Conservation (phyloP, 2,329 filamentous ascomycete genomes). For the Parastagonospora nodorum region DNA sequence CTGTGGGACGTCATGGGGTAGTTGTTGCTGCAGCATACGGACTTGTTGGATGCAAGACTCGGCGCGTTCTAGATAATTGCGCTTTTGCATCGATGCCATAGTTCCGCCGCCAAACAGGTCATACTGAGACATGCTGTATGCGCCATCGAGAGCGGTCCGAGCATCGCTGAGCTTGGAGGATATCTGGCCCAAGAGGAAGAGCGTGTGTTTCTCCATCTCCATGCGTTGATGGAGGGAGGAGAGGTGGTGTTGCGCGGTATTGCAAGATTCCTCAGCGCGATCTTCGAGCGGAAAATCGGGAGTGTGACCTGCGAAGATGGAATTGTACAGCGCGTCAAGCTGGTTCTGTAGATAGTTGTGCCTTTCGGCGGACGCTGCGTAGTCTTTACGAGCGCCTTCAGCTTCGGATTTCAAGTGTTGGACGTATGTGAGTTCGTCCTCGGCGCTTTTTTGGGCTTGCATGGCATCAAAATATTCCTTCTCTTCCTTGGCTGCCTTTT, state of each 20-base stretch:
- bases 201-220: conserved; percentile 30
- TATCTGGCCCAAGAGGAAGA: conserved; percentile 32
- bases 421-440: conserved; percentile 35
- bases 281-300: conserved; percentile 43
- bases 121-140: conserved; percentile 34
- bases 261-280: conserved; percentile 28
- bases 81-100: conserved; percentile 60
- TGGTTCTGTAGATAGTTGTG: conserved; percentile 29
- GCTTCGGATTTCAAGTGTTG: conserved; percentile 32
- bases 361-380: conserved; percentile 18
- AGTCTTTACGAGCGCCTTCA: conserved; percentile 18
- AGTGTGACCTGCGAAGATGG: conserved; percentile 39
- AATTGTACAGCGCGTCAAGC: conserved; percentile 37
- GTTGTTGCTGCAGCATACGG: conserved; percentile 44
- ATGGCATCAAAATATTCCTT: conserved; percentile 43
- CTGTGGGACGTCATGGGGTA: conserved; percentile 48
- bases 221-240: conserved; percentile 20
- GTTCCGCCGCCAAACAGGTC: conserved; percentile 59
- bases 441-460: conserved; percentile 37
- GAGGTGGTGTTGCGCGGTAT: conserved; percentile 13
- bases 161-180: conserved; percentile 27
- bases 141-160: conserved; percentile 23
- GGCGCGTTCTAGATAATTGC: conserved; percentile 56
- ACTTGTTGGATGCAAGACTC: conserved; percentile 52
- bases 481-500: conserved; percentile 43